Evolutionary conservation across 2,329 filamentous ascomycete genomes (phyloP).

Genomic region (Colletotrichum spaethianum): DNA sequence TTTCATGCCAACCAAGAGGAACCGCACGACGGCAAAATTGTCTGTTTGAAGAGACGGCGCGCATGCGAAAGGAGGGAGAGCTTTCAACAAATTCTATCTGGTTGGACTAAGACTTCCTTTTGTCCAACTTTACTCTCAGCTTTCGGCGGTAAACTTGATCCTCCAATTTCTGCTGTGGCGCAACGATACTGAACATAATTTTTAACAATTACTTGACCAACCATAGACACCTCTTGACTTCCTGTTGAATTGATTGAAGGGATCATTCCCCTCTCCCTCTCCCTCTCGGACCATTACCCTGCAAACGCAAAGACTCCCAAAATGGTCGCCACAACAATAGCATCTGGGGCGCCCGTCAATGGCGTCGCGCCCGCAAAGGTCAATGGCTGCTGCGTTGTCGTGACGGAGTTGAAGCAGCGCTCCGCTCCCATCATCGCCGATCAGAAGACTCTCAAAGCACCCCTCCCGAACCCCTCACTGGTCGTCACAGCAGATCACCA

Average conservation of each 20-base stretch:
- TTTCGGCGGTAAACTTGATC: background rate
- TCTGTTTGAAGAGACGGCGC: background rate
- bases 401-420: conserved; percentile 14
- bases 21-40: conserved; percentile 12
- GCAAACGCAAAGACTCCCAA: background rate
- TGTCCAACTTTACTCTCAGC: background rate
- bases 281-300: background rate
- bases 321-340: conserved; percentile 25
- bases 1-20: background rate
- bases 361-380: conserved; percentile 16
- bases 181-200: background rate
- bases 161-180: background rate
- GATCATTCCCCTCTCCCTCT: too few relatives aligned
- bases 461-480: conserved; percentile 66
- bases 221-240: background rate
- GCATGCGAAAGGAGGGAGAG: background rate
- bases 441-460: conserved; percentile 44
- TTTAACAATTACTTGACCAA: background rate
- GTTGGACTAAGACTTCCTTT: background rate
- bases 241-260: too few relatives aligned
- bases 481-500: conserved; percentile 73
- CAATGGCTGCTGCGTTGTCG: conserved; percentile 23
- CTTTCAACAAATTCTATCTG: background rate
- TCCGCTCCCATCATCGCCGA: background rate
- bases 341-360: conserved; percentile 13